These are phyloP conservation scores for Neonectria neomacrospora DNA, from an alignment of 2,329 filamentous ascomycete species.

Conservation along the genomic window DNA sequence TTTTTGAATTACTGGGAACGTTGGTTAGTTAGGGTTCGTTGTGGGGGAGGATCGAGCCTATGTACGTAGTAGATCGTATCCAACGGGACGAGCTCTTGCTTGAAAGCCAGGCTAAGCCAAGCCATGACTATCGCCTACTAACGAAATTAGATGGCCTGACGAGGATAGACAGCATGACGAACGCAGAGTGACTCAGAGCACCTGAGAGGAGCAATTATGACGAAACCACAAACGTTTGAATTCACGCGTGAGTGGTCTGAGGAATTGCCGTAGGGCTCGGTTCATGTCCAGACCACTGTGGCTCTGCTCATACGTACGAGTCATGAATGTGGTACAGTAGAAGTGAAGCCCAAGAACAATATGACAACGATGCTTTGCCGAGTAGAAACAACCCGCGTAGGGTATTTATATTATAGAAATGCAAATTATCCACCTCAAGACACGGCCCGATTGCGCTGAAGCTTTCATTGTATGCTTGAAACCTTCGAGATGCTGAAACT, in stretches of 20 bases:
- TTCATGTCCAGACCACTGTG: background rate
- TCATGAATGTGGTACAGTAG: background rate
- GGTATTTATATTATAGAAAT: background rate
- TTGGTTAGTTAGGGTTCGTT: background rate
- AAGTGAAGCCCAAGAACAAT: background rate
- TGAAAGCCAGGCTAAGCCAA: slow-evolving; percentile 22
- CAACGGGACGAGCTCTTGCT: slow-evolving; percentile 22
- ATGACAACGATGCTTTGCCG: background rate
- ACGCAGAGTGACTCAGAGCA: background rate
- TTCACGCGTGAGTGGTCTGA: background rate
- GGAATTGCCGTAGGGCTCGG: background rate
- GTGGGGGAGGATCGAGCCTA: background rate
- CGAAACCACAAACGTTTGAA: background rate
- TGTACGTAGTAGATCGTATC: too few relatives aligned
- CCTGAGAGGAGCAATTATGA: background rate
- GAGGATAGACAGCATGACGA: slow-evolving; percentile 10
- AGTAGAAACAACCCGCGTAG: background rate
- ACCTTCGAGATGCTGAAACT: background rate
- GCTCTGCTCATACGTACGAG: background rate
- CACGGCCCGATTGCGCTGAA: background rate
- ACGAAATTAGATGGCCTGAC: slow-evolving; percentile 25
- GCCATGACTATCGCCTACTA: slow-evolving; percentile 17
- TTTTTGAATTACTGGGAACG: too few relatives aligned
- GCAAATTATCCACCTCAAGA: background rate
- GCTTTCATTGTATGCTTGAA: background rate